Evolutionary conservation across 2,329 filamentous ascomycete genomes (phyloP), one percentile per base, ranked within the genome.

Genomic region (Cyphellophora attinorum): DNA sequence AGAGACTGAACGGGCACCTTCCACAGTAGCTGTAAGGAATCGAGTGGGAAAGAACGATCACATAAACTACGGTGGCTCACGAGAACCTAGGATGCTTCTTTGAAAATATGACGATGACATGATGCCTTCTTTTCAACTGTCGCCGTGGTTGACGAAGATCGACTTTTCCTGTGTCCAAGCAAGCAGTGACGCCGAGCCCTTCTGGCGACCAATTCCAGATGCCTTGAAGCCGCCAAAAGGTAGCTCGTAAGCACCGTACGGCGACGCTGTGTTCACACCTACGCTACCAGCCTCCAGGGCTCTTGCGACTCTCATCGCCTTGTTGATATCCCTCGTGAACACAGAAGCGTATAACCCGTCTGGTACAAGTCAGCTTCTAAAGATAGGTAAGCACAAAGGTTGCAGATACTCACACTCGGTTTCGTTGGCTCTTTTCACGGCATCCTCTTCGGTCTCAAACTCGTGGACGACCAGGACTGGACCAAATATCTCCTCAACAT

Each of bases 241-340:
- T 29, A 77, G 62, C 6, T 60, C 55, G 50, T 40, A 60, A 58
- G 39, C 62, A 56, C 29, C 54, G 55, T 45, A 64, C 59, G 37
- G 65, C n/a, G 33, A 40, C 70, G 55, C 67, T 70, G 64, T 69
- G 48, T 83, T 83, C 51, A 83, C 71, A 62, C 78, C 80, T 3
- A 83, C 77, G 69, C 79, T 81, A 18, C 79, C 79, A 11, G 74
- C 70, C 54, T 82, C 76, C 29, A 84, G 62, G 29, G 65, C 61
- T 3, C 64, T 58, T 2, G 67, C 61, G 2, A 74, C 56, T 1
- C 70, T 63, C 51, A 74, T 69, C 3, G 75, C 79, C 45, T 70
- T 71, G 48, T 71, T 71, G 47, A 83, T 72, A 51, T 82, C 71
- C 46, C 72, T 62, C 0, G 73, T 80, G 51, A 78, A 79, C 2